Conservation (phyloP, 805 yeast species). For the Myxozyma neotropica region DNA sequence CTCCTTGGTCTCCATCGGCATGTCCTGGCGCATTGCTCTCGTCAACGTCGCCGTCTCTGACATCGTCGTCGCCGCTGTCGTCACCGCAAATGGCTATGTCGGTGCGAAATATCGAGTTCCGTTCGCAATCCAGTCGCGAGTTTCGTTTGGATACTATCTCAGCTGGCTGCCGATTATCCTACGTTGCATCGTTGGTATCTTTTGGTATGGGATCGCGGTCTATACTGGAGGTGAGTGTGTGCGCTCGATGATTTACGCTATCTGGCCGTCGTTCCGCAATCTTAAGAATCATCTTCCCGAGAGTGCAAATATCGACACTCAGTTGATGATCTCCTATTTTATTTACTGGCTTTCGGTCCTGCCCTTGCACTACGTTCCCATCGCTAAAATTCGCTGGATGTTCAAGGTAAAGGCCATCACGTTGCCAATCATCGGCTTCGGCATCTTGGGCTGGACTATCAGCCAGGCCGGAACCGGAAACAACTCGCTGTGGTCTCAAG, state of each 20-base stretch:
- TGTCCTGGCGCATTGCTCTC: slow-evolving; percentile 24
- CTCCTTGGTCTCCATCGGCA: slow-evolving; percentile 23
- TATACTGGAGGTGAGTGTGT: slow-evolving; percentile 81
- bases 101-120: slow-evolving; percentile 62
- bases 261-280: slow-evolving; percentile 23
- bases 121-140: slow-evolving; percentile 73
- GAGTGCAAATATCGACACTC: slow-evolving; percentile 38
- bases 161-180: slow-evolving; percentile 76
- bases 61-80: slow-evolving; percentile 64
- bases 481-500: slow-evolving; percentile 60
- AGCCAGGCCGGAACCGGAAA: slow-evolving; percentile 76
- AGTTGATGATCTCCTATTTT: slow-evolving; percentile 72
- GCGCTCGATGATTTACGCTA: slow-evolving; percentile 65
- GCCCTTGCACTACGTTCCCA: slow-evolving; percentile 77
- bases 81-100: slow-evolving; percentile 70
- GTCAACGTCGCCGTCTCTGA: slow-evolving; percentile 13
- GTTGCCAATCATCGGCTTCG: slow-evolving; percentile 64
- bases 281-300: slow-evolving; percentile 27
- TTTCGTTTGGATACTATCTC: slow-evolving; percentile 85
- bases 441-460: slow-evolving; percentile 75
- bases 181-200: slow-evolving; percentile 81
- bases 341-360: slow-evolving; percentile 63
- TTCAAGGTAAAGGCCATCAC: slow-evolving; percentile 73
- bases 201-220: slow-evolving; percentile 87
- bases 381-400: slow-evolving; percentile 74